Base-by-base conservation (phyloP, 2,329 filamentous ascomycete genomes). In the Diaporthe sp. region DNA sequence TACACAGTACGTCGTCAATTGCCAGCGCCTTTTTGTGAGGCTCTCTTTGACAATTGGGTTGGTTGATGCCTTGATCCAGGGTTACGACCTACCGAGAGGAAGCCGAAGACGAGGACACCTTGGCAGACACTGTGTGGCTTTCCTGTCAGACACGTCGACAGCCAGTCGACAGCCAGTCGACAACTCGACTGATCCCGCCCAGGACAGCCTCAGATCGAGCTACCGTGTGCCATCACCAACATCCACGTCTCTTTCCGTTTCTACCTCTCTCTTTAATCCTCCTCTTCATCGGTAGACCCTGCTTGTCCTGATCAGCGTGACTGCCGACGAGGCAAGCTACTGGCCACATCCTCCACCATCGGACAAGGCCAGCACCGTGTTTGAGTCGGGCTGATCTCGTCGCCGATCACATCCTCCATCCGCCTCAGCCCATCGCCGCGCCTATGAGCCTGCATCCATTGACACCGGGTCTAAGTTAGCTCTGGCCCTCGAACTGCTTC, bases 341-440 rank as follows among this genome's bases (percentile, higher is more conserved):
- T 66, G 22, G 35, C 32, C 44, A 51, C 19, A 3, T 9, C 13
- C 44, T 66, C 63, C 37, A 37, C 32, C 63, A 51, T 37, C 63
- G 63, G 63, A 51, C 61, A 66, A 51, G 63, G 19, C 63, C 44
- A 66, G 30, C 63, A 66, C 63, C 63, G 63, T 66, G 63, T 66
- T 66, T 66, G 63, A 66, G 63, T 66, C 44, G 63, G 63, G 63
- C 44, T 66, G 63, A 66, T 66, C 63, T 35, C 47, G 47, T 27
- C 51, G 63, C 30, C 63, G 63, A 66, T 66, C 63, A 51, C 32
- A 51, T 66, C 30, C 63, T 37, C 44, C 30, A 27, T 27, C 30
- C 44, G 32, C 50, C 63, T 50, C 44, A 27, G n/a, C 44, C 63
- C 27, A 25, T 37, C 19, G 50, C 22, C 12, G 22, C 61, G 61